phyloP scores from a whole-genome alignment of 2,329 filamentous ascomycete species.

The Colletotrichum limetticola region DNA sequence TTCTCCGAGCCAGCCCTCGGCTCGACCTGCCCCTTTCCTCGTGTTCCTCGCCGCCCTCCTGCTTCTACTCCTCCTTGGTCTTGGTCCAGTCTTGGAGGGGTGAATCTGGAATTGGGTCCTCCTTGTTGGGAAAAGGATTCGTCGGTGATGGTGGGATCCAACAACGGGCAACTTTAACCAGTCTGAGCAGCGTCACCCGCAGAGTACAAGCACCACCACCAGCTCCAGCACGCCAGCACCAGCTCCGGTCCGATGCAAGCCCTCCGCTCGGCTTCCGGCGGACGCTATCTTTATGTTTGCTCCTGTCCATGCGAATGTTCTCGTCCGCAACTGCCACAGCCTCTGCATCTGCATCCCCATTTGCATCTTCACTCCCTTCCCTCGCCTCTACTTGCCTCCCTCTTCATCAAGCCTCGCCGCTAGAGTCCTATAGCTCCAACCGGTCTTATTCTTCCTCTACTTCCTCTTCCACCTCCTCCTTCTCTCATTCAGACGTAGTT shows the following conservation, averaged over 20 bases:
- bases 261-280: conserved; percentile 29
- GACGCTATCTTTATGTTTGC: conserved; percentile 26
- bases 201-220: too few species aligned
- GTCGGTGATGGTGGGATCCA: conserved; percentile 1
- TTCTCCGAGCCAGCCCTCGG: conserved; percentile 28
- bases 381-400: conserved; percentile 19
- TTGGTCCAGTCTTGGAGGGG: neutral
- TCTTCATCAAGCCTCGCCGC: neutral
- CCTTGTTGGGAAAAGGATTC: conserved; percentile 18
- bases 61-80: neutral
- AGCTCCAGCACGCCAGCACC: neutral
- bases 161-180: conserved; percentile 22
- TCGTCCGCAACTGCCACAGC: conserved; percentile 1
- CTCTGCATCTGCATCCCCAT: neutral
- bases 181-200: conserved; percentile 16
- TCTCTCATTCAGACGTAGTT: neutral
- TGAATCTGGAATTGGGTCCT: neutral
- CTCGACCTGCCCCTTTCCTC: conserved; percentile 18
- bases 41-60: neutral
- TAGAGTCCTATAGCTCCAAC: conserved; percentile 7
- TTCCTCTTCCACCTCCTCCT: neutral
- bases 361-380: conserved; percentile 16
- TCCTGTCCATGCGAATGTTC: conserved; percentile 16
- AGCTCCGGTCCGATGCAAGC: conserved; percentile 25
- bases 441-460: neutral